These are phyloP conservation scores for Vigna radiata DNA, from an alignment of 306 rosid species.

Conservation along the genomic window DNA sequence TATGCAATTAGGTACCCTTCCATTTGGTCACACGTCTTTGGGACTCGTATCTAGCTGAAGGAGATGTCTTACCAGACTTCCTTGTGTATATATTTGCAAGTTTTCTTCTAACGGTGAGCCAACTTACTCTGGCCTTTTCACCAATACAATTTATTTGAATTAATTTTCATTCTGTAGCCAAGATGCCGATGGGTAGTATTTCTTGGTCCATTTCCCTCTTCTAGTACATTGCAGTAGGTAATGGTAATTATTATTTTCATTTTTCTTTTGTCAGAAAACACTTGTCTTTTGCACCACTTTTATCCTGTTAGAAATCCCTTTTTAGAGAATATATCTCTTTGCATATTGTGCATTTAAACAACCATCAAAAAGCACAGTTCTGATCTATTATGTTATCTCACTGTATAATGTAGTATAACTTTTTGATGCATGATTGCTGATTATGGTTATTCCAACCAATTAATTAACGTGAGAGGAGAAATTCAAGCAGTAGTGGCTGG, in stretches of 20 bases:
- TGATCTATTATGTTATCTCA: constrained; percentile 9
- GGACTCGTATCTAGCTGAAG: too few species aligned
- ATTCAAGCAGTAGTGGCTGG: too few species aligned
- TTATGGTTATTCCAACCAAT: not conserved
- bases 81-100: constrained; percentile 98
- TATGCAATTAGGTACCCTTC: too few species aligned
- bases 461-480: too few species aligned
- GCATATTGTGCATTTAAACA: not conserved
- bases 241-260: not conserved
- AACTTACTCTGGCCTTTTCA: constrained; percentile 18
- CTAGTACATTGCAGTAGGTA: constrained; percentile 1
- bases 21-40: too few species aligned
- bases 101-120: constrained; percentile 93
- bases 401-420: not conserved
- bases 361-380: not conserved
- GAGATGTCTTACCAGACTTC: too few species aligned
- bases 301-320: not conserved
- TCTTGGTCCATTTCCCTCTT: not conserved
- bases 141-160: constrained; percentile 13
- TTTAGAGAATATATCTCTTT: not conserved
- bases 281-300: constrained; percentile 26
- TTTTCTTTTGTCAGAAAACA: not conserved
- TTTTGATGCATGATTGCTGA: not conserved
- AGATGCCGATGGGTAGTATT: not conserved
- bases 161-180: constrained; percentile 24